Conservation (phyloP, 345 rosid genomes). For the Arabis alpina region DNA sequence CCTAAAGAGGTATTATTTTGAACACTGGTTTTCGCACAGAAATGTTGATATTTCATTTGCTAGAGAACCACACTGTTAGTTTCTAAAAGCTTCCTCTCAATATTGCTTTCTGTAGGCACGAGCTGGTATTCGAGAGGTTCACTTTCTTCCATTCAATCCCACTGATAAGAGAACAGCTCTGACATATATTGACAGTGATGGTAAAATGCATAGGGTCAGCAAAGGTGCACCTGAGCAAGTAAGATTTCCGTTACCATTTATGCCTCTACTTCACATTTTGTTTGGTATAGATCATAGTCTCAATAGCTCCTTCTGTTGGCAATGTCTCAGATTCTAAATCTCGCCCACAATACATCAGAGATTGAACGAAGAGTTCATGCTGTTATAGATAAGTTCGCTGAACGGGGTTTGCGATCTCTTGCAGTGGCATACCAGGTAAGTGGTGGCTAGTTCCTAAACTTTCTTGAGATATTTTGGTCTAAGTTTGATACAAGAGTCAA, state of each 20-base stretch:
- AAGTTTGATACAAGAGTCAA: slow-evolving; percentile 24
- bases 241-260: slow-evolving; percentile 12
- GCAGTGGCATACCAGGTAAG: slow-evolving; percentile 95
- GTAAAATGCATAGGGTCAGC: slow-evolving; percentile 97
- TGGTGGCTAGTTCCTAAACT: slow-evolving; percentile 13
- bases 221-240: slow-evolving; percentile 99
- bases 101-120: slow-evolving; percentile 66
- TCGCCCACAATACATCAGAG: slow-evolving; percentile 84
- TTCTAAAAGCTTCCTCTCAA: not conserved
- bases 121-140: slow-evolving; percentile 90
- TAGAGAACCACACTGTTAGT: not conserved
- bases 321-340: slow-evolving; percentile 72
- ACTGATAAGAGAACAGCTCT: slow-evolving; percentile 97
- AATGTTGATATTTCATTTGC: not conserved
- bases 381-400: slow-evolving; percentile 94
- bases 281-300: slow-evolving; percentile 5
- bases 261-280: not conserved
- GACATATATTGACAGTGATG: slow-evolving; percentile 73
- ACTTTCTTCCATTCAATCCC: slow-evolving; percentile 98
- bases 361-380: slow-evolving; percentile 94
- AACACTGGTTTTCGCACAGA: not conserved
- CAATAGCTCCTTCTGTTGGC: not conserved
- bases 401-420: slow-evolving; percentile 92
- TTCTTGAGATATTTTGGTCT: slow-evolving; percentile 1
- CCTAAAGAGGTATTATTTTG: slow-evolving; percentile 78